Evolutionary conservation across 176 grass and related monocot genomes (phyloP).

Genomic region (Thalia dealbata): DNA sequence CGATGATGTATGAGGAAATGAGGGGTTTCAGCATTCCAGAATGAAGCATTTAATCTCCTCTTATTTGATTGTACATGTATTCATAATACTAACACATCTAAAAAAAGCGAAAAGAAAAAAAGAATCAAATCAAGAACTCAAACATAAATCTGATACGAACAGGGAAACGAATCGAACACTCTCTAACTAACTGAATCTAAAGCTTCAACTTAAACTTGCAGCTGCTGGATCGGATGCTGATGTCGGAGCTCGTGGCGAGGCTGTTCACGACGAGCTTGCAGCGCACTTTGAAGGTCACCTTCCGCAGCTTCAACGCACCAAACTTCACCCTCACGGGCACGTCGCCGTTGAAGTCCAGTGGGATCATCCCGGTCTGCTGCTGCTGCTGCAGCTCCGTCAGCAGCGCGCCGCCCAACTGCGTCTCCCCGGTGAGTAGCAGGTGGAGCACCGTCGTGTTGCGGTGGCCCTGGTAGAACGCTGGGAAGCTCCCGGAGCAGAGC

Average conservation of each 20-base stretch:
- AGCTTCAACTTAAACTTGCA: constrained; percentile 13
- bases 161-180: too few species aligned
- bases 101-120: too few species aligned
- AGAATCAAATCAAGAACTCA: too few species aligned
- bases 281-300: constrained; percentile 4
- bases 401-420: constrained; percentile 9
- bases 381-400: constrained; percentile 11
- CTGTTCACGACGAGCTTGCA: constrained; percentile 10
- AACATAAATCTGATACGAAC: too few species aligned
- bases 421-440: background rate
- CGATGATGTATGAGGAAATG: too few species aligned
- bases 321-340: constrained; percentile 19
- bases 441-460: constrained; percentile 16
- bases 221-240: constrained; percentile 5
- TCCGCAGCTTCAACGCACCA: background rate
- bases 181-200: background rate
- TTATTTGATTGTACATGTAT: too few species aligned
- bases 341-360: background rate
- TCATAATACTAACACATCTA: too few species aligned
- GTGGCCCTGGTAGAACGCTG: constrained; percentile 16
- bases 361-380: background rate
- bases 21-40: too few species aligned
- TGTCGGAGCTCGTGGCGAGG: background rate
- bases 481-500: constrained; percentile 16
- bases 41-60: too few species aligned